A percentile compares a stretch with the other conserved stretches of the same genome.
Conservation (phyloP, 2,329 filamentous ascomycete species). For the Arthrobotrys sinensis region DNA sequence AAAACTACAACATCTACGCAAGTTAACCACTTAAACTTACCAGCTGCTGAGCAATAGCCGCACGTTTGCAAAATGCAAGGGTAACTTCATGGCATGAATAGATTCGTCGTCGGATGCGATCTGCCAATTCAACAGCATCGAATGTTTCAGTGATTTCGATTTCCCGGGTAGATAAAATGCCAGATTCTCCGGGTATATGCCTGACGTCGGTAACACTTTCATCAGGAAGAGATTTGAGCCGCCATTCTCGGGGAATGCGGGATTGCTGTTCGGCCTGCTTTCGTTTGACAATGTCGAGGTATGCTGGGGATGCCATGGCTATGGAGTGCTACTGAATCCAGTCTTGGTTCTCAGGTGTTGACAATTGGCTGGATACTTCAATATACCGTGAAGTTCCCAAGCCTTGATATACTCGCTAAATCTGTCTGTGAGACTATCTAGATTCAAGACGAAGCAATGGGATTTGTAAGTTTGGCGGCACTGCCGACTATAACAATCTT, state of each 20-base stretch:
- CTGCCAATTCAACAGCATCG: conserved; percentile 69
- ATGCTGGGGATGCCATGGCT: conserved; percentile 42
- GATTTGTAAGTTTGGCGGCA: conserved; percentile 21
- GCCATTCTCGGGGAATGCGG: conserved; percentile 67
- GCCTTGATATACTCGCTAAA: neutral
- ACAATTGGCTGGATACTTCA: neutral
- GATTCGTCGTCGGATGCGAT: conserved; percentile 65
- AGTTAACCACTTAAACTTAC: conserved; percentile 60
- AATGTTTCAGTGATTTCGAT: conserved; percentile 71
- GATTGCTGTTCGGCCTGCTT: conserved; percentile 65
- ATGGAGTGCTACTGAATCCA: neutral
- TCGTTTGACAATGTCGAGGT: conserved; percentile 66
- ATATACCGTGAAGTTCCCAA: neutral
- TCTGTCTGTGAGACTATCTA: neutral
- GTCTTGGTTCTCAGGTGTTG: neutral
- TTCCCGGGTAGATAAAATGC: conserved; percentile 70
- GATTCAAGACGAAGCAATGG: neutral
- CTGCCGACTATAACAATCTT: conserved; percentile 1
- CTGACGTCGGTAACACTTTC: conserved; percentile 66
- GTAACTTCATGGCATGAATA: conserved; percentile 67
- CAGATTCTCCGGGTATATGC: conserved; percentile 67
- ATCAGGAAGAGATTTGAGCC: conserved; percentile 63
- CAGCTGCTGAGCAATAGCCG: conserved; percentile 71
- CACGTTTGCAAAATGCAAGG: conserved; percentile 71
- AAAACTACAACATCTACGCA: neutral